These are phyloP conservation scores for Marasmius fiardii DNA, from an alignment of 1,284 basidiomycete species.

Conservation along the genomic window DNA sequence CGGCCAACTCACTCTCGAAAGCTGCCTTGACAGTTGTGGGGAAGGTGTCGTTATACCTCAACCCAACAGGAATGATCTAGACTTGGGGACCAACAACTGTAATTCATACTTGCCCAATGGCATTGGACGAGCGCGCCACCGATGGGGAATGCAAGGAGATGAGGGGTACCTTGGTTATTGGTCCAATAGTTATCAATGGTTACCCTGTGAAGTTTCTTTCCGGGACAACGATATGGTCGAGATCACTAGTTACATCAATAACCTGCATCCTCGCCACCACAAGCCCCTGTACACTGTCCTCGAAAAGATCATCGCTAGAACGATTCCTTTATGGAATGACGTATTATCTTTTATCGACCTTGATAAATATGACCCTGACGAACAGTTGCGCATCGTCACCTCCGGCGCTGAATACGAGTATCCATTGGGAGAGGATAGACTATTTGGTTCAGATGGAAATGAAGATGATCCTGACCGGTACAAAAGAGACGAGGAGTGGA, in stretches of 20 bases:
- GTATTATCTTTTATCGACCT: constrained; percentile 16
- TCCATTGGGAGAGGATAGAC: background rate
- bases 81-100: too few species aligned
- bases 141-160: too few species aligned
- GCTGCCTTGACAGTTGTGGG: background rate
- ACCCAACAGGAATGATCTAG: too few species aligned
- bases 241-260: constrained; percentile 31
- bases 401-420: background rate
- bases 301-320: constrained; percentile 25
- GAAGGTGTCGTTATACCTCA: background rate
- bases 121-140: background rate
- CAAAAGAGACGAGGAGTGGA: background rate
- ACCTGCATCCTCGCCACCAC: constrained; percentile 27
- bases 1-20: constrained; percentile 26
- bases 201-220: constrained; percentile 31
- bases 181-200: constrained; percentile 30
- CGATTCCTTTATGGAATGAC: constrained; percentile 34
- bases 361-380: constrained; percentile 12
- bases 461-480: background rate
- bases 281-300: constrained; percentile 26
- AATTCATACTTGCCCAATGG: background rate
- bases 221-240: constrained; percentile 8
- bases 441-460: background rate
- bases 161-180: too few species aligned
- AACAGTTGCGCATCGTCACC: background rate